phyloP scores from a whole-genome alignment of 176 grass and related monocot species.

The Typha latifolia region DNA sequence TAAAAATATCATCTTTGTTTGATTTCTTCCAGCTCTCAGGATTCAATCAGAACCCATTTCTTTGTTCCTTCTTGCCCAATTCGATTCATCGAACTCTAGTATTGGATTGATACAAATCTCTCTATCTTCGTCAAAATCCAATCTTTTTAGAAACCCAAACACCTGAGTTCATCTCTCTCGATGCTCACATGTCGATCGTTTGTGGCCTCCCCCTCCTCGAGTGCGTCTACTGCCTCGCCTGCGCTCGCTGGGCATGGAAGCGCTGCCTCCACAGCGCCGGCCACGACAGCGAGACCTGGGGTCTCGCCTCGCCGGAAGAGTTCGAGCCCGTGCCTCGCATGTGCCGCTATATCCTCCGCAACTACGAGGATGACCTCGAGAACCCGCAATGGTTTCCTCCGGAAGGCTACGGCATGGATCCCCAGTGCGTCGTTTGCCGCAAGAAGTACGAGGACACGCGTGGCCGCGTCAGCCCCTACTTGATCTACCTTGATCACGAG shows the following conservation, averaged over 20 bases:
- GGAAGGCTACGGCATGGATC: conserved; percentile 29
- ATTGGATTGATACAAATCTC: not conserved
- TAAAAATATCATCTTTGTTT: too few species aligned
- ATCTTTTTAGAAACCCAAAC: not conserved
- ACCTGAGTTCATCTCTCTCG: not conserved
- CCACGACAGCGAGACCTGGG: conserved; percentile 77
- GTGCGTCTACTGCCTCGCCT: conserved; percentile 95
- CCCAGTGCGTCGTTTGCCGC: conserved; percentile 34
- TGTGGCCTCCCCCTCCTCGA: conserved; percentile 82
- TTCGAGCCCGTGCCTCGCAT: conserved; percentile 67
- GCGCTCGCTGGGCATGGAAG: conserved; percentile 93
- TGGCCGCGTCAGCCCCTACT: conserved; percentile 67
- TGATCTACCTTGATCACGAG: conserved; percentile 73
- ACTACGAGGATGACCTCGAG: conserved; percentile 45
- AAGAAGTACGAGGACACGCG: conserved; percentile 50
- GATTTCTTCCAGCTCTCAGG: too few species aligned
- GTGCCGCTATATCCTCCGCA: conserved; percentile 82
- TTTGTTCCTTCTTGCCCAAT: not conserved
- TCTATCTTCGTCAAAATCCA: not conserved
- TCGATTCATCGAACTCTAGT: not conserved
- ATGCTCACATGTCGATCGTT: conserved; percentile 46
- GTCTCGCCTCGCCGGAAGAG: conserved; percentile 46
- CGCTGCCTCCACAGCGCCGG: conserved; percentile 71
- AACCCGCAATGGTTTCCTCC: conserved; percentile 21
- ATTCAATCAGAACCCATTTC: too few species aligned